Percentiles rank a stretch among this genome's conserved stretches.
phyloP scores from a whole-genome alignment of 768 basidiomycete species.

The Boletus subparvulus region DNA sequence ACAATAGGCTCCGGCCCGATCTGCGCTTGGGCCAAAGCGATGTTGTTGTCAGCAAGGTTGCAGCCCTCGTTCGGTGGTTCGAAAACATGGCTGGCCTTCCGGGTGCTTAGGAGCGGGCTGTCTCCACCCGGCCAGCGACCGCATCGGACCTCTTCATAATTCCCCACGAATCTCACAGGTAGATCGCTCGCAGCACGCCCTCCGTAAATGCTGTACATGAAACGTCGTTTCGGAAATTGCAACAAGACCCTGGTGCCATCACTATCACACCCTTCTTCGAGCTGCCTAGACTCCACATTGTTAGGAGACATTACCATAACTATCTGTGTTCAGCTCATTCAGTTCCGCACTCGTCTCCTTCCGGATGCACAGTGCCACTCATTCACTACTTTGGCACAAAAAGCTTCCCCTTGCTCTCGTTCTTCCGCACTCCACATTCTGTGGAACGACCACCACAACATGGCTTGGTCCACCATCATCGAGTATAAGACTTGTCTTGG shows the following conservation, averaged over 20 bases:
- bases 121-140: slow-evolving; percentile 14
- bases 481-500: slow-evolving; percentile 20
- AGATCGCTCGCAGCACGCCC: slow-evolving; percentile 14
- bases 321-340: slow-evolving; percentile 7
- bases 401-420: slow-evolving; percentile 10
- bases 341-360: slow-evolving; percentile 12
- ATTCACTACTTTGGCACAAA: slow-evolving; percentile 18
- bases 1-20: slow-evolving; percentile 66
- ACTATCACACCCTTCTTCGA: slow-evolving; percentile 20
- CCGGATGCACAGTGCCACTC: slow-evolving; percentile 6
- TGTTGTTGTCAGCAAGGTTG: slow-evolving; percentile 64
- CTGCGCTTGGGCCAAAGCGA: slow-evolving; percentile 70
- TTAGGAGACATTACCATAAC: slow-evolving; percentile 16
- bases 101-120: slow-evolving; percentile 7
- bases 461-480: slow-evolving; percentile 16
- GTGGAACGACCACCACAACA: slow-evolving; percentile 17
- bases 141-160: slow-evolving; percentile 7
- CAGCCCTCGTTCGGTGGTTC: slow-evolving; percentile 68
- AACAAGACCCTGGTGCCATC: slow-evolving; percentile 12
- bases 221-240: slow-evolving; percentile 29
- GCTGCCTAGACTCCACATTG: slow-evolving; percentile 13
- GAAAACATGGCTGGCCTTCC: slow-evolving; percentile 66
- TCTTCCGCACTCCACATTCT: slow-evolving; percentile 16
- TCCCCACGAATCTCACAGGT: slow-evolving; percentile 5
- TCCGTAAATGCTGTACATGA: slow-evolving; percentile 24